Base-by-base conservation (phyloP, 768 basidiomycete genomes). In the Termitomyces sp. region DNA sequence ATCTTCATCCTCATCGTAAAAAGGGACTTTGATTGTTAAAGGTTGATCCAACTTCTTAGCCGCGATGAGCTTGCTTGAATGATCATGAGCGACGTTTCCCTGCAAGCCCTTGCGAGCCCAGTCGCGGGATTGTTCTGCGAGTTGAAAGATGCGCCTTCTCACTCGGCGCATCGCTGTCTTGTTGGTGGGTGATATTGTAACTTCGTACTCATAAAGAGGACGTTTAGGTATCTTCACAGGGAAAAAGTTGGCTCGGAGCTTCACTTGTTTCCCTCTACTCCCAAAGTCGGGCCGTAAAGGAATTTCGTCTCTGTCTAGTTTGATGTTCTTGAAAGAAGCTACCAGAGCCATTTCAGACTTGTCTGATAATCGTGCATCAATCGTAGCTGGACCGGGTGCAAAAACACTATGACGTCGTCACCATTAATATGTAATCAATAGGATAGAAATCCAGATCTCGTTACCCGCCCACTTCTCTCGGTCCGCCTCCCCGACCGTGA, bases 191-290 rank as follows among this genome's bases (percentile, higher is more conserved):
- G 75, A 68, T 32, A 87, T 81, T 2, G 76, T 64, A 16, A 88
- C 79, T 57, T 80, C 76, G 64, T 90, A 90, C 57, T 90, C 88
- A 64, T 76, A 83, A 9, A 85, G 63, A 2, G 76, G 69, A 0
- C 72, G 75, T 39, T 79, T 77, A 1, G 78, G 77, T 10, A 83
- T 67, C 47, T 73, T 74, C 27, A 90, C 74, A 0, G 85, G 77
- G 68, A 88, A 88, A 72, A 84, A 88, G 63, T 90, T 90, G 46
- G 86, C 76, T 7, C 88, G 77, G 16, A 89, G 67, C 44, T 73
- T 79, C 63, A 84, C 75, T 10, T 68, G 41, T 37, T 59, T 74
- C 10, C 86, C 86, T 1, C 60, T 61, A 0, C 73, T 81, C 0
- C 87, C 86, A 61, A 78, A 87, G 16, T 76, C 82, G 7, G 84